Conservation (phyloP, 495 filamentous ascomycete species). For the Baudoinia panamericana region DNA sequence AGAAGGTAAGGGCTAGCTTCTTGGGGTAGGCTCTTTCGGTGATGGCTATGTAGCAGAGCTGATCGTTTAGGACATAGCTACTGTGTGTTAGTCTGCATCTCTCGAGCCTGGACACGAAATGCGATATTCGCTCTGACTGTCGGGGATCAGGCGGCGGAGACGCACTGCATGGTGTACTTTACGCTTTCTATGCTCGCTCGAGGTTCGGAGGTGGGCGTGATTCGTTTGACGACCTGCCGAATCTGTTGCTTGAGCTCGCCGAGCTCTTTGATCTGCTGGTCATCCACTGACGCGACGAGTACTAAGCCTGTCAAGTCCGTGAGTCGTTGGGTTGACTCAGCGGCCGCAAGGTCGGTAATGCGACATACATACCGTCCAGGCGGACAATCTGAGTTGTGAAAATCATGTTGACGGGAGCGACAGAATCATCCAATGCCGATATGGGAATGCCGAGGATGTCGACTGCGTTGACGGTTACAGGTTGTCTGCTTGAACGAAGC, state of each 20-base stretch:
- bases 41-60: conserved; percentile 83
- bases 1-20: conserved; percentile 97
- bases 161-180: conserved; percentile 76
- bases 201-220: conserved; percentile 75
- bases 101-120: not conserved
- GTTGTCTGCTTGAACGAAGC: no score
- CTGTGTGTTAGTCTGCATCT: not conserved
- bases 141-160: not conserved
- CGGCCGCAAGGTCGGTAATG: not conserved
- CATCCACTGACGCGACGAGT: conserved; percentile 89
- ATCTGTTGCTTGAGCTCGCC: conserved; percentile 79
- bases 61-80: conserved; percentile 73
- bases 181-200: conserved; percentile 87
- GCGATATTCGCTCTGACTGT: not conserved
- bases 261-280: conserved; percentile 65
- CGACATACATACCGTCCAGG: conserved; percentile 59
- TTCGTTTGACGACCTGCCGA: conserved; percentile 74
- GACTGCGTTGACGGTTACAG: no score
- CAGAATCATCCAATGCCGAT: no score
- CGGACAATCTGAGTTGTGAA: conserved; percentile 88
- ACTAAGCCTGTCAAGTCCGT: conserved; percentile 54
- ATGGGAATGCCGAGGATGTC: no score
- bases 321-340: not conserved
- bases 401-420: conserved; percentile 54
- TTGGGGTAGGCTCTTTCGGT: conserved; percentile 89